A percentile compares a stretch with the other conserved stretches of the same genome.
phyloP scores from a whole-genome alignment of 108 stramenopile genomes.

The Asterionellopsis glacialis region DNA sequence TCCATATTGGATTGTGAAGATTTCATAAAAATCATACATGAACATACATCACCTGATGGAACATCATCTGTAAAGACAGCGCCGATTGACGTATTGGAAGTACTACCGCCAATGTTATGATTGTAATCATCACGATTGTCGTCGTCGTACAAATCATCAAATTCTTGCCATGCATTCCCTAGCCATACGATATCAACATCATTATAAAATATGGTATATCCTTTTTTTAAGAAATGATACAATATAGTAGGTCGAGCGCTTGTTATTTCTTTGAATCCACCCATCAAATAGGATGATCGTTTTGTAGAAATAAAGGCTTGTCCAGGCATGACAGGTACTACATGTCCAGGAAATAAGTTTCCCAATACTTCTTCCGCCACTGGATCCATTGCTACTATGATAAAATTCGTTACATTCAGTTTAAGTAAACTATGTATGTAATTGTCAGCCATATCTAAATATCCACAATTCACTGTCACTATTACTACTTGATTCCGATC shows the following conservation, averaged over 20 bases:
- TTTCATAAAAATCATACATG: no score
- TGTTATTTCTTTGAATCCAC: background rate
- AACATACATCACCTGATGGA: no score
- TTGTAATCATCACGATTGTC: no score
- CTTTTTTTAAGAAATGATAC: background rate
- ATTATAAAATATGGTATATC: background rate
- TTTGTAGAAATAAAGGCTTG: background rate
- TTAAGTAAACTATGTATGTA: background rate
- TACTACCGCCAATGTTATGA: no score
- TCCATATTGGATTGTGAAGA: no score
- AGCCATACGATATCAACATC: background rate
- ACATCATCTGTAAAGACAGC: no score
- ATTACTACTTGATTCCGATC: background rate
- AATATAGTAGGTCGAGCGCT: background rate
- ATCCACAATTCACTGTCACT: background rate
- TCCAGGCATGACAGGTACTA: background rate
- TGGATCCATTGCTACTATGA: background rate
- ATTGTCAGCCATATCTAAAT: slow-evolving; percentile 5
- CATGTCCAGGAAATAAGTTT: background rate
- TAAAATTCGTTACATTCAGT: background rate
- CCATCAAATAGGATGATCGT: background rate
- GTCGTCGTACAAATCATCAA: no score
- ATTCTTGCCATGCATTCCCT: background rate
- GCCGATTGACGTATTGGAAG: no score
- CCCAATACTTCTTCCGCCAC: background rate